A percentile compares a stretch with the other conserved stretches of the same genome.
These are phyloP conservation scores for Camelina sativa DNA, from an alignment of 345 rosid species.

Conservation along the genomic window DNA sequence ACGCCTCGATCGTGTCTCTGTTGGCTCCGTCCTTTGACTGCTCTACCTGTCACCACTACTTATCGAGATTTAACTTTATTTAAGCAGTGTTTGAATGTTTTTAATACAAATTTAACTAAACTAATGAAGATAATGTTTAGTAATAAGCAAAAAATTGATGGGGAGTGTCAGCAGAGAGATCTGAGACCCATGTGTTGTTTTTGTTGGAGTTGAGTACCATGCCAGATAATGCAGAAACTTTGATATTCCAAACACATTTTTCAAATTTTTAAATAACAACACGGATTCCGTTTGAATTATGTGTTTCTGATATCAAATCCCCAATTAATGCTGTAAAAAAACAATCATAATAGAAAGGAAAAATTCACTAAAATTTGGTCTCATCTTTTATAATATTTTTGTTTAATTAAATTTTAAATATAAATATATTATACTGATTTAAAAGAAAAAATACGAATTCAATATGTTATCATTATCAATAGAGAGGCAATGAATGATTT, in stretches of 20 bases:
- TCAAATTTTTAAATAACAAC: background rate
- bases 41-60: constrained; percentile 17
- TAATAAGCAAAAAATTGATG: constrained; percentile 22
- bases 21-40: constrained; percentile 43
- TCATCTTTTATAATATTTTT: background rate
- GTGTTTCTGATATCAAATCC: background rate
- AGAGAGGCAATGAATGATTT: background rate
- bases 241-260: background rate
- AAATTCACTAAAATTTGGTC: too few species aligned
- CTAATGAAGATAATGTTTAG: constrained; percentile 1
- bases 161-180: constrained; percentile 34
- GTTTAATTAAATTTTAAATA: background rate
- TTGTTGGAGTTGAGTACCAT: constrained; percentile 12
- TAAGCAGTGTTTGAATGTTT: background rate
- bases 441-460: background rate
- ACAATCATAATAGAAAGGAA: too few species aligned
- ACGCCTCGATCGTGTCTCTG: constrained; percentile 40
- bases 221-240: background rate
- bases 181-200: constrained; percentile 32
- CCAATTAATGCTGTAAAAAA: background rate
- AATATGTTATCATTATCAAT: background rate
- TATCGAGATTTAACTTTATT: background rate
- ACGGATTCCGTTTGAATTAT: background rate
- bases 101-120: background rate
- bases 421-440: background rate